Evolutionary conservation across 2,329 filamentous ascomycete species (phyloP).

Genomic region (Chrysoporthe cubensis): DNA sequence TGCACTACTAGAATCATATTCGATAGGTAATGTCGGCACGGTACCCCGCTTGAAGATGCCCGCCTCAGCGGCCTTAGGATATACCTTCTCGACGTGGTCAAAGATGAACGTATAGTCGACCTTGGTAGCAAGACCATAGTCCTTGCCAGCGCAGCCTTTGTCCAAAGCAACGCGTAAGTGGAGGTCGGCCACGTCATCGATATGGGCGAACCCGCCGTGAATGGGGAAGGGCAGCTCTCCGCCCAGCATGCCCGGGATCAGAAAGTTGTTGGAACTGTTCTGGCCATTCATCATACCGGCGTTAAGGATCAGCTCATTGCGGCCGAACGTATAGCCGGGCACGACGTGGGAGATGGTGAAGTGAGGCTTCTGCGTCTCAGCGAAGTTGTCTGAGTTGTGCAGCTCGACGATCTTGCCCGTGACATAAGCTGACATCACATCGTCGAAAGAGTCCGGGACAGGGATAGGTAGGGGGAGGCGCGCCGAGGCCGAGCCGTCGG

Average conservation of each 20-base stretch:
- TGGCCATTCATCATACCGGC: conserved; percentile 32
- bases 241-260: conserved; percentile 32
- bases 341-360: conserved; percentile 36
- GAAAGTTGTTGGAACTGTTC: conserved; percentile 37
- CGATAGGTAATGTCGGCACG: conserved; percentile 22
- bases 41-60: conserved; percentile 34
- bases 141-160: conserved; percentile 22
- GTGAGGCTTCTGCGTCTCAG: conserved; percentile 30
- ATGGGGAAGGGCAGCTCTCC: conserved; percentile 29
- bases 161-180: conserved; percentile 32
- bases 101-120: conserved; percentile 32
- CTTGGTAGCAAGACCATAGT: conserved; percentile 32
- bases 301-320: conserved; percentile 35
- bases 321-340: conserved; percentile 36
- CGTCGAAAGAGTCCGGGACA: conserved; percentile 28
- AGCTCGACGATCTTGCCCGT: conserved; percentile 33
- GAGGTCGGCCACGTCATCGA: conserved; percentile 34
- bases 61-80: conserved; percentile 32
- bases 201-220: conserved; percentile 27
- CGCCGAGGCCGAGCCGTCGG: conserved; percentile 30
- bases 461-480: conserved; percentile 32
- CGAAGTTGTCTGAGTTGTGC: conserved; percentile 33
- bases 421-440: conserved; percentile 31
- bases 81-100: conserved; percentile 32
- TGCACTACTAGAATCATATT: conserved; percentile 21